A percentile compares a stretch with the other conserved stretches of the same genome.
phyloP scores from a whole-genome alignment of 192 early-diverging fungal genomes.

The Radiomyces spectabilis region DNA sequence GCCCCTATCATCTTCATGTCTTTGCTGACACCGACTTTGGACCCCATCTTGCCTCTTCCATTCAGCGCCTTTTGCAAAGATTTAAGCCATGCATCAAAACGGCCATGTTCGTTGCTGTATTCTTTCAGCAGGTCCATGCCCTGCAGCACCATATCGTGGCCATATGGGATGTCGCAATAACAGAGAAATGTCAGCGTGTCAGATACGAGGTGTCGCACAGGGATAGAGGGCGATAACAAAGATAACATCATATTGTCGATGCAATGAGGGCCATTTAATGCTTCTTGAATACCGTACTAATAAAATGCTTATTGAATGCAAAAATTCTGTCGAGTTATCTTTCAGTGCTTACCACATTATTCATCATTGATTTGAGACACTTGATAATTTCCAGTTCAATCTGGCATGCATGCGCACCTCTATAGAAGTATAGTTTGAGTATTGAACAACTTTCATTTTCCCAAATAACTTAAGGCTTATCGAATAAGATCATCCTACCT shows the following conservation, averaged over 20 bases:
- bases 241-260: conserved; percentile 62
- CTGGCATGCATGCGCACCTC: conserved; percentile 49
- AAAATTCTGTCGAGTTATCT: not conserved
- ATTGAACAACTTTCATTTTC: too few species aligned
- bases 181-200: conserved; percentile 70
- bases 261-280: conserved; percentile 55
- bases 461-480: not conserved
- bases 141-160: conserved; percentile 62
- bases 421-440: too few species aligned
- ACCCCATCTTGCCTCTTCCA: conserved; percentile 68
- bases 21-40: conserved; percentile 63
- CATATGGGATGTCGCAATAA: conserved; percentile 64
- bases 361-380: conserved; percentile 67
- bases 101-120: conserved; percentile 28
- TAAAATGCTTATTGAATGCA: not conserved
- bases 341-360: conserved; percentile 35
- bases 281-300: conserved; percentile 67
- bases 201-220: conserved; percentile 57
- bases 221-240: conserved; percentile 64
- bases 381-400: conserved; percentile 75
- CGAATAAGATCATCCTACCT: conserved; percentile 26
- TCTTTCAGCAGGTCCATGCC: conserved; percentile 64
- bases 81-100: conserved; percentile 69
- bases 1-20: conserved; percentile 42
- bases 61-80: conserved; percentile 62